A percentile compares a stretch with the other conserved stretches of the same genome.
These are phyloP conservation scores for Ilex asprella DNA, from an alignment of 257 asterid genomes.

Conservation along the genomic window DNA sequence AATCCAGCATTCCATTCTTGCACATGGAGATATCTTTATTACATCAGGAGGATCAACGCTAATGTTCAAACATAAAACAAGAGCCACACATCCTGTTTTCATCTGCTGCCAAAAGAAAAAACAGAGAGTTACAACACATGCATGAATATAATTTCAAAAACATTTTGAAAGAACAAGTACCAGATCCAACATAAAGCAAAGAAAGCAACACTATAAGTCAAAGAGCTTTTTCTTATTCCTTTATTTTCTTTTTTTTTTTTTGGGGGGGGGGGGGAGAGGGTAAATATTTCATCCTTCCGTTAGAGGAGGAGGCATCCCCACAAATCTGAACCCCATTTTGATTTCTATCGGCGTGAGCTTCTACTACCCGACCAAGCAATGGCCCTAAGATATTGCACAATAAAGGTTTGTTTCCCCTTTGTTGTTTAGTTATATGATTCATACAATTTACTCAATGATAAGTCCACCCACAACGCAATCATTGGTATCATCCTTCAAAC, in stretches of 20 bases:
- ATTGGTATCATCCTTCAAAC: too few species aligned
- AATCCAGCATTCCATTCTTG: slow-evolving; percentile 99
- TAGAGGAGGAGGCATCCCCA: not conserved
- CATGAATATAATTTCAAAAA: not conserved
- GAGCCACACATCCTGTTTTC: slow-evolving; percentile 99
- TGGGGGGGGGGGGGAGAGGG: not conserved
- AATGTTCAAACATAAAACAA: slow-evolving; percentile 90
- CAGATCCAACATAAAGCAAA: not conserved
- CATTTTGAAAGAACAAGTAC: not conserved
- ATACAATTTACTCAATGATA: too few species aligned
- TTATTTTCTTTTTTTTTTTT: too few species aligned
- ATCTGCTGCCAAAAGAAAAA: slow-evolving; percentile 77
- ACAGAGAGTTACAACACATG: slow-evolving; percentile 11
- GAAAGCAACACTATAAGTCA: not conserved
- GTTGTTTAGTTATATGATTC: too few species aligned
- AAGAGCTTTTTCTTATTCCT: not conserved
- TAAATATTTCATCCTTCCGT: not conserved
- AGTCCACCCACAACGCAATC: too few species aligned
- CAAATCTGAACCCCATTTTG: not conserved
- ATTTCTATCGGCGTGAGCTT: not conserved
- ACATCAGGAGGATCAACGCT: slow-evolving; percentile 98
- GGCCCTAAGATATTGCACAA: not conserved
- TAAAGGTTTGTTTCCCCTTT: not conserved
- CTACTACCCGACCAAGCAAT: not conserved
- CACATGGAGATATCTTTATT: slow-evolving; percentile 98